phyloP scores from a whole-genome alignment of 306 rosid genomes.

The Quercus wislizeni region DNA sequence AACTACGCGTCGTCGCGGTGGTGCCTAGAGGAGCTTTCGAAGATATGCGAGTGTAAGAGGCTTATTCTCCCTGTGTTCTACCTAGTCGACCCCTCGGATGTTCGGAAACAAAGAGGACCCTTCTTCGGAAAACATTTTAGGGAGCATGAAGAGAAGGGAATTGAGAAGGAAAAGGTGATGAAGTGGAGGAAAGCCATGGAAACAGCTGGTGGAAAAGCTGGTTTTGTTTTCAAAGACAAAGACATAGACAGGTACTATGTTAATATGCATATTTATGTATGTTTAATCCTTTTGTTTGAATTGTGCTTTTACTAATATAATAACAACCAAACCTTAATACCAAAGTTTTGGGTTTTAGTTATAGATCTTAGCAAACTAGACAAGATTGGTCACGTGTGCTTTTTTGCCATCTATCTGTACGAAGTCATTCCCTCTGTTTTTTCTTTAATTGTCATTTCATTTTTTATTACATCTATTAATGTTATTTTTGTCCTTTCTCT shows the following conservation, averaged over 20 bases:
- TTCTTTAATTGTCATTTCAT: too few species aligned
- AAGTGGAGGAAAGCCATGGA: slow-evolving; percentile 54
- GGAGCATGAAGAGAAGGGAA: slow-evolving; percentile 11
- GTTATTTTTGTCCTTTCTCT: too few species aligned
- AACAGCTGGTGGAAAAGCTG: slow-evolving; percentile 47
- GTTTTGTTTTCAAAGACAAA: slow-evolving; percentile 23
- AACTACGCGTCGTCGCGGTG: slow-evolving; percentile 43
- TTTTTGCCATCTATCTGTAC: too few species aligned
- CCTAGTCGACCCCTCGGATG: slow-evolving; percentile 44
- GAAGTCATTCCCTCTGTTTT: too few species aligned
- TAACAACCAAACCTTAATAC: too few species aligned
- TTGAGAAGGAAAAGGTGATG: not conserved
- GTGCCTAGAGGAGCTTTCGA: slow-evolving; percentile 50
- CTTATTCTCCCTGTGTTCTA: slow-evolving; percentile 53
- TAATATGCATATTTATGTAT: too few species aligned
- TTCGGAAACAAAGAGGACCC: slow-evolving; percentile 41
- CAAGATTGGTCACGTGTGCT: too few species aligned
- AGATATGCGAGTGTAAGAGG: slow-evolving; percentile 40
- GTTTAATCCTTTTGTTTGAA: too few species aligned
- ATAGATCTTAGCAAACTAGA: too few species aligned
- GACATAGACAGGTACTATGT: not conserved
- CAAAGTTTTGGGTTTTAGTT: too few species aligned
- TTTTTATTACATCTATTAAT: too few species aligned
- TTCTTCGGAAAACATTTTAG: slow-evolving; percentile 28
- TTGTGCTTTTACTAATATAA: too few species aligned